Evolutionary conservation across 495 filamentous ascomycete genomes (phyloP).

Genomic region (Cryomyces minteri): DNA sequence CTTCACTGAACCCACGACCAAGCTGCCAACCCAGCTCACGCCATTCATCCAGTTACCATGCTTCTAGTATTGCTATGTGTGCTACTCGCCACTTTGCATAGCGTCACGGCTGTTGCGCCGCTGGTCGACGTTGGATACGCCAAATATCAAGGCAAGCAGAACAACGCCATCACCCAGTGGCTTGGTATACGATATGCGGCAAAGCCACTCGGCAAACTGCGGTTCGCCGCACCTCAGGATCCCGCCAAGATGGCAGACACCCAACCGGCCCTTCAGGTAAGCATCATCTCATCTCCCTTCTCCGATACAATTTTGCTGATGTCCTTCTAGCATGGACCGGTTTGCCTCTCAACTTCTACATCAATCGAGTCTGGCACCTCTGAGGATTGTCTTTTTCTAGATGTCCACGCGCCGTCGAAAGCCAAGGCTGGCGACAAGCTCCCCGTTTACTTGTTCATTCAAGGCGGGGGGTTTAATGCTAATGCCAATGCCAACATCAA

Average conservation of each 20-base stretch:
- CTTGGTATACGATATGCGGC: constrained; percentile 48
- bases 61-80: no score
- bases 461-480: constrained; percentile 54
- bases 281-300: not conserved
- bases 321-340: constrained; percentile 22
- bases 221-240: constrained; percentile 41
- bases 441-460: constrained; percentile 35
- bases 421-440: constrained; percentile 25
- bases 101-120: constrained; percentile 6
- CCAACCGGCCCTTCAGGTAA: not conserved
- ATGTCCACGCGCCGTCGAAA: constrained; percentile 49
- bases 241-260: constrained; percentile 14
- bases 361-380: not conserved
- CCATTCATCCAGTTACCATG: no score
- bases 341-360: constrained; percentile 31
- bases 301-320: not conserved
- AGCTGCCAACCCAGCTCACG: no score
- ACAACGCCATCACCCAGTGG: constrained; percentile 39
- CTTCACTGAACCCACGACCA: no score
- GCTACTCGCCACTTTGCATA: not conserved
- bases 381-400: constrained; percentile 61
- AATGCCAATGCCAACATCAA: constrained; percentile 50
- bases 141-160: constrained; percentile 8
- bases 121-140: constrained; percentile 14
- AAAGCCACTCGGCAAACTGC: constrained; percentile 34